Conservation (phyloP, 1,139 yeast species). For the Magnusiomyces fungicola region DNA sequence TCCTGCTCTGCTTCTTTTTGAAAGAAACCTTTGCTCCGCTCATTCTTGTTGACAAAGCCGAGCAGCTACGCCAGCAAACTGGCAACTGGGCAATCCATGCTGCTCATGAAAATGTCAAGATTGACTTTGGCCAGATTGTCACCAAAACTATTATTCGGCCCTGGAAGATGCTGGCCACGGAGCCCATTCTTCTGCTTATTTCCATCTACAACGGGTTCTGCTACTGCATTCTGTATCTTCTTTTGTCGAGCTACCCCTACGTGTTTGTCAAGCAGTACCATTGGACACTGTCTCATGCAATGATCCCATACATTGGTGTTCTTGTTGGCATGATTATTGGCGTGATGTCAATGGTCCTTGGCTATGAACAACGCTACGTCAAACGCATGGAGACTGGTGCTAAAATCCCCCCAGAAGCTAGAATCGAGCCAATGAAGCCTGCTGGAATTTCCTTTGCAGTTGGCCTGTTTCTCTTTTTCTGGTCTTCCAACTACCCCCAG, state of each 20-base stretch:
- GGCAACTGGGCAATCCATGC: slow-evolving; percentile 78
- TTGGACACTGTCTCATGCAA: slow-evolving; percentile 49
- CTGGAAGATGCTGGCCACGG: slow-evolving; percentile 54
- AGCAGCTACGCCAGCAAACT: slow-evolving; percentile 40
- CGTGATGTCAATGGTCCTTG: slow-evolving; percentile 26
- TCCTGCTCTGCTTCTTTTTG: slow-evolving; percentile 32
- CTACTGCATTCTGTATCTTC: slow-evolving; percentile 75
- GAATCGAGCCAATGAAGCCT: slow-evolving; percentile 65
- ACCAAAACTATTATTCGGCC: slow-evolving; percentile 70
- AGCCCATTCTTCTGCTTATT: slow-evolving; percentile 64
- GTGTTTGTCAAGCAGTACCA: slow-evolving; percentile 59
- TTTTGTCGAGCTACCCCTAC: slow-evolving; percentile 73
- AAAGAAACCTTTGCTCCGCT: slow-evolving; percentile 44
- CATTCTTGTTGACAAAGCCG: slow-evolving; percentile 42
- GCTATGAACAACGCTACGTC: slow-evolving; percentile 29
- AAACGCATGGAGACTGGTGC: slow-evolving; percentile 40
- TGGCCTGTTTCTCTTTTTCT: slow-evolving; percentile 78
- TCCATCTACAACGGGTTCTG: slow-evolving; percentile 75
- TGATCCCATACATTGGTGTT: slow-evolving; percentile 35
- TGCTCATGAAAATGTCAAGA: slow-evolving; percentile 65
- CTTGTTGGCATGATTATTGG: slow-evolving; percentile 44
- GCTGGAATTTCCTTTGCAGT: slow-evolving; percentile 64
- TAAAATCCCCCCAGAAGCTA: slow-evolving; percentile 52
- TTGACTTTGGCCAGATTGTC: slow-evolving; percentile 44
- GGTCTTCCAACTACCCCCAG: slow-evolving; percentile 71